These are phyloP conservation scores for Xylariales sp. DNA, from an alignment of 2,329 filamentous ascomycete genomes.

Conservation along the genomic window DNA sequence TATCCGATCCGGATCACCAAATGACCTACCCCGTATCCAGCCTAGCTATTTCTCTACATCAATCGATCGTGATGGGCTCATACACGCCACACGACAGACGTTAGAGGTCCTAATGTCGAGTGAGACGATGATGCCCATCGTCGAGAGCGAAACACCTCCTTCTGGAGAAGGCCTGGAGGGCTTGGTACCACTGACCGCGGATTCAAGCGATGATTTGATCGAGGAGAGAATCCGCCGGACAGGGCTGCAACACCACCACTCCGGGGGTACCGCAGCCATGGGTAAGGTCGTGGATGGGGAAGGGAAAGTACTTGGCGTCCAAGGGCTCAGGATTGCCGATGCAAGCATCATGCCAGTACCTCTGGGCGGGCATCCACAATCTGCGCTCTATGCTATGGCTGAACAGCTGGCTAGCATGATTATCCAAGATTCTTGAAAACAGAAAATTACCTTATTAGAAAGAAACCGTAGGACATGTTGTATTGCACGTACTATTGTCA, in stretches of 20 bases:
- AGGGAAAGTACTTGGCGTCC: conserved; percentile 16
- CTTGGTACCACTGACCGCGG: conserved; percentile 13
- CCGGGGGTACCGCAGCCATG: conserved; percentile 17
- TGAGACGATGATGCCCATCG: conserved; percentile 9
- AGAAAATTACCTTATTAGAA: too few species aligned
- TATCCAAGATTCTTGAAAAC: not conserved
- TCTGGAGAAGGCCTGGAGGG: conserved; percentile 11
- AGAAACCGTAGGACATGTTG: too few species aligned
- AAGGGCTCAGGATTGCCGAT: conserved; percentile 15
- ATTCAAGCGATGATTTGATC: conserved; percentile 16
- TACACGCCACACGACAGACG: not conserved
- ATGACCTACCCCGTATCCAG: conserved; percentile 3
- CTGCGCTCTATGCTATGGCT: conserved; percentile 17
- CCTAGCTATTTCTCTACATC: conserved; percentile 3
- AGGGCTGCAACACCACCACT: conserved; percentile 11
- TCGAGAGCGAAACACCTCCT: conserved; percentile 16
- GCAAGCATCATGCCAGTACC: conserved; percentile 20
- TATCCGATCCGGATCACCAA: not conserved
- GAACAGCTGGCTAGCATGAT: conserved; percentile 9
- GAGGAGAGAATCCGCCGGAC: conserved; percentile 17
- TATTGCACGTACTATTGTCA: too few species aligned
- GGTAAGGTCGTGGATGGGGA: conserved; percentile 16
- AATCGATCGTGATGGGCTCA: not conserved
- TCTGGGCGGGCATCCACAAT: conserved; percentile 15
- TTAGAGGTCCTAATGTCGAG: conserved; percentile 12